Evolutionary conservation across 331 rosid genomes (phyloP).

Genomic region (Acacia concinna): DNA sequence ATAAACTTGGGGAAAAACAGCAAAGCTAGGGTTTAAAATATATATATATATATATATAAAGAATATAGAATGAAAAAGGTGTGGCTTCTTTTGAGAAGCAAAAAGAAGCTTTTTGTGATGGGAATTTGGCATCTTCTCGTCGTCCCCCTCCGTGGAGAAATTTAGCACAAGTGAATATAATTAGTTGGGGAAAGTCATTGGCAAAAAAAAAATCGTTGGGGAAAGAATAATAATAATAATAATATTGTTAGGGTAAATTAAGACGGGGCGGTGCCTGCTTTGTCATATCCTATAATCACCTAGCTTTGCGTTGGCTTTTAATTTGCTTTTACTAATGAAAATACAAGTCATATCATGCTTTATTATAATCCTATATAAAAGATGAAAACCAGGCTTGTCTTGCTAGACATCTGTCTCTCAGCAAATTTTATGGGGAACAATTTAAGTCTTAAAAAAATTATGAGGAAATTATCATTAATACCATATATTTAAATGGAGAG

Average conservation of each 20-base stretch:
- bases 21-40: not conserved
- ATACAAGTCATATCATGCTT: slow-evolving; percentile 6
- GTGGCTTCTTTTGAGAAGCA: slow-evolving; percentile 44
- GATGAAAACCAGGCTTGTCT: not conserved
- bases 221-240: not conserved
- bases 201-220: no score
- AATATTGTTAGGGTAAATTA: not conserved
- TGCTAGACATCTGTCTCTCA: not conserved
- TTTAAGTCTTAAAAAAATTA: not conserved
- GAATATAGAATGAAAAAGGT: slow-evolving; percentile 43
- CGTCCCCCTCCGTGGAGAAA: slow-evolving; percentile 32
- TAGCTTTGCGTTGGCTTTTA: not conserved
- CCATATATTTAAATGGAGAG: no score
- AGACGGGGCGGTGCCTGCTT: slow-evolving; percentile 56
- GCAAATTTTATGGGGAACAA: not conserved
- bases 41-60: no score
- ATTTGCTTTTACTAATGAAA: not conserved
- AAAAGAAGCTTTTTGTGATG: slow-evolving; percentile 43
- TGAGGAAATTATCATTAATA: no score
- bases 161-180: slow-evolving; percentile 17
- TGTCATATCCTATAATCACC: slow-evolving; percentile 38
- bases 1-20: slow-evolving; percentile 20
- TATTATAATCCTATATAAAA: not conserved
- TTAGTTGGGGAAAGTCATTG: not conserved
- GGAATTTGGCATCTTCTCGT: slow-evolving; percentile 62